These are phyloP conservation scores for Mycena crocata DNA, from an alignment of 768 basidiomycete genomes.

Conservation along the genomic window DNA sequence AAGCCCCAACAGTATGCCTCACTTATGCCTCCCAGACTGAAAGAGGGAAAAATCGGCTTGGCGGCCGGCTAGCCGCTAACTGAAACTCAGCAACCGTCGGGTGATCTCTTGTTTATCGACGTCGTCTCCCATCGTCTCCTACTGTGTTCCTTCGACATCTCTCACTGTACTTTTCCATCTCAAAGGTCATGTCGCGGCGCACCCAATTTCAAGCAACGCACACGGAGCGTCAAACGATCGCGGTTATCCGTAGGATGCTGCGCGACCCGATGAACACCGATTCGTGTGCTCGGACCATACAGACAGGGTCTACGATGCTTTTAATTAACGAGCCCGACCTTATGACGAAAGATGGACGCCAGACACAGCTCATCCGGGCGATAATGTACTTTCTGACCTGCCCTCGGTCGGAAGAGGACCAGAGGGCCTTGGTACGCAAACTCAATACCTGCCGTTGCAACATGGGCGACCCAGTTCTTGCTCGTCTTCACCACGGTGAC, in stretches of 20 bases:
- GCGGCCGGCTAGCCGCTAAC: too few species aligned
- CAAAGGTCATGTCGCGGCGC: too few species aligned
- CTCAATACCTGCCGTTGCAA: background rate
- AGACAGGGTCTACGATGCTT: background rate
- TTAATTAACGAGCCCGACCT: background rate
- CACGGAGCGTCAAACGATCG: background rate
- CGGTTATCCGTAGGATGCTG: background rate
- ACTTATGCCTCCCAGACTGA: too few species aligned
- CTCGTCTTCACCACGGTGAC: background rate
- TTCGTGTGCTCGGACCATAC: background rate
- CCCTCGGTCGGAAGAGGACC: background rate
- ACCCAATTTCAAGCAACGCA: background rate
- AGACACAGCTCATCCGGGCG: background rate
- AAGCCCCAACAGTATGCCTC: too few species aligned
- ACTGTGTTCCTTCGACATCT: too few species aligned
- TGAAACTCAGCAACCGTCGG: too few species aligned
- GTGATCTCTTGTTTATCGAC: too few species aligned
- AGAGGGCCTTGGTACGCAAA: background rate
- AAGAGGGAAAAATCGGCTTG: too few species aligned
- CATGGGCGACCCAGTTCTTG: background rate
- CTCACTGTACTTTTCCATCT: too few species aligned
- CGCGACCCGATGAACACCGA: background rate
- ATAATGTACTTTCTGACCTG: slow-evolving; percentile 6
- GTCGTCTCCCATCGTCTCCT: too few species aligned
- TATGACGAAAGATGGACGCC: background rate